Conservation (phyloP, 305 asterid genomes). For the Caryopteris hybrid region DNA sequence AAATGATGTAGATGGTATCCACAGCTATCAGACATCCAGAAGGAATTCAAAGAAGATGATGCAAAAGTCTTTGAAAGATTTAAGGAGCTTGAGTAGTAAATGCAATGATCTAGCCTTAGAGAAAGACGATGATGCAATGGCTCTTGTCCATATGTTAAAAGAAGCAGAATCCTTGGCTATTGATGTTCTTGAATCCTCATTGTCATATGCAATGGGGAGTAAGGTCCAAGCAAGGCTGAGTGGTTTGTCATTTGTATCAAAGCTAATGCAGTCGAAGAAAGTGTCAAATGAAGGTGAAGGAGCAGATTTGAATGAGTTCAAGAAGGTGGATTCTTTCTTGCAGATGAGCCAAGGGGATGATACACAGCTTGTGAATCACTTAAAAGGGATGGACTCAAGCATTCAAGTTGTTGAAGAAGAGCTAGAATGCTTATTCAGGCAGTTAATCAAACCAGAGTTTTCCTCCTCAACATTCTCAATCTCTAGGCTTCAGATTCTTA, state of each 20-base stretch:
- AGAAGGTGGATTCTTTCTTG: constrained; percentile 20
- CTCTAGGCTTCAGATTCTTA: constrained; percentile 4
- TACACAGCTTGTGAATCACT: neutral
- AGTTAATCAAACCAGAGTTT: constrained; percentile 38
- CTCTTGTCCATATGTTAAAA: constrained; percentile 2
- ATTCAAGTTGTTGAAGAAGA: constrained; percentile 24
- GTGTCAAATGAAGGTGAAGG: neutral
- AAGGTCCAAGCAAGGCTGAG: neutral
- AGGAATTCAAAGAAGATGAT: constrained; percentile 14
- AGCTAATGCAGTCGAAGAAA: constrained; percentile 10
- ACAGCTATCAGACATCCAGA: constrained; percentile 6
- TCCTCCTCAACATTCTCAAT: constrained; percentile 34
- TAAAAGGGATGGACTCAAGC: constrained; percentile 29
- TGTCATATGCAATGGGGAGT: constrained; percentile 16
- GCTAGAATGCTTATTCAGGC: constrained; percentile 26
- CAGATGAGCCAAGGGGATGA: neutral
- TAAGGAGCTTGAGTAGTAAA: constrained; percentile 6
- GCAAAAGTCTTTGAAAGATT: constrained; percentile 14
- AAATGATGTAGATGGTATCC: constrained; percentile 18
- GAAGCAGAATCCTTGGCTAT: constrained; percentile 19
- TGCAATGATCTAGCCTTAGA: neutral
- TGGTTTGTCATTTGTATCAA: constrained; percentile 19
- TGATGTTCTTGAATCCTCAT: constrained; percentile 13
- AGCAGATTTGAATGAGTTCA: constrained; percentile 17
- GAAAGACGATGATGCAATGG: constrained; percentile 5